Conservation (phyloP, 1,139 yeast species). For the Blastobotrys aristatus region DNA sequence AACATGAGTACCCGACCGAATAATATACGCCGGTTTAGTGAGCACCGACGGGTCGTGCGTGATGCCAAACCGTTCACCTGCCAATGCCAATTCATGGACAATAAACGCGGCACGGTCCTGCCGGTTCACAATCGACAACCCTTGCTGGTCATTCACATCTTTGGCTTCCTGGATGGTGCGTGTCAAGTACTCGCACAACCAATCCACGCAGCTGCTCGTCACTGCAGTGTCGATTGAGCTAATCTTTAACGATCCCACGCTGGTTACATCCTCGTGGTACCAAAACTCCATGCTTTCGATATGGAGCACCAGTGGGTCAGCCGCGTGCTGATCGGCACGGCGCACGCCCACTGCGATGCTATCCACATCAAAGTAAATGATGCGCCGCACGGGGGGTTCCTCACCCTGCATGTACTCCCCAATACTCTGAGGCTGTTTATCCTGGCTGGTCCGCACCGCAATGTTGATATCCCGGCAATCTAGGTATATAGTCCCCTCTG, state of each 20-base stretch:
- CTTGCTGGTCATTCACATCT: slow-evolving; percentile 10
- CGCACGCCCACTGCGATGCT: slow-evolving; percentile 23
- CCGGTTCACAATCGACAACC: slow-evolving; percentile 1
- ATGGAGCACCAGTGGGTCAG: slow-evolving; percentile 27
- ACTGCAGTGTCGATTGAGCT: slow-evolving; percentile 27
- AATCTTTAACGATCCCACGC: slow-evolving; percentile 27
- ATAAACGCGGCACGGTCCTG: slow-evolving; percentile 31
- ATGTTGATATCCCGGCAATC: slow-evolving; percentile 24
- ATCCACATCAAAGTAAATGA: slow-evolving; percentile 24
- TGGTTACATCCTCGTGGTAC: slow-evolving; percentile 25
- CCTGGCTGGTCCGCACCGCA: slow-evolving; percentile 21
- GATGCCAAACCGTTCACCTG: slow-evolving; percentile 55
- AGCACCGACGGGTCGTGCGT: slow-evolving; percentile 85
- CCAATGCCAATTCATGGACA: slow-evolving; percentile 54
- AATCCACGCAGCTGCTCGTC: slow-evolving; percentile 24
- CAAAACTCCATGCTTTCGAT: slow-evolving; percentile 29
- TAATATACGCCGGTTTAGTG: slow-evolving; percentile 80
- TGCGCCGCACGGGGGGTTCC: slow-evolving; percentile 19
- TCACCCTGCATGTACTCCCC: slow-evolving; percentile 24
- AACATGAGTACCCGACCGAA: slow-evolving; percentile 69
- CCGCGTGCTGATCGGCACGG: slow-evolving; percentile 18
- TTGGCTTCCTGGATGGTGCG: slow-evolving; percentile 20
- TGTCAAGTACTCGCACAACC: slow-evolving; percentile 27
- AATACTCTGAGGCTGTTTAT: slow-evolving; percentile 20
- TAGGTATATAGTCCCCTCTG: slow-evolving; percentile 20